phyloP scores from a whole-genome alignment of 208 protist species.

The Leishmania amazonensis region DNA sequence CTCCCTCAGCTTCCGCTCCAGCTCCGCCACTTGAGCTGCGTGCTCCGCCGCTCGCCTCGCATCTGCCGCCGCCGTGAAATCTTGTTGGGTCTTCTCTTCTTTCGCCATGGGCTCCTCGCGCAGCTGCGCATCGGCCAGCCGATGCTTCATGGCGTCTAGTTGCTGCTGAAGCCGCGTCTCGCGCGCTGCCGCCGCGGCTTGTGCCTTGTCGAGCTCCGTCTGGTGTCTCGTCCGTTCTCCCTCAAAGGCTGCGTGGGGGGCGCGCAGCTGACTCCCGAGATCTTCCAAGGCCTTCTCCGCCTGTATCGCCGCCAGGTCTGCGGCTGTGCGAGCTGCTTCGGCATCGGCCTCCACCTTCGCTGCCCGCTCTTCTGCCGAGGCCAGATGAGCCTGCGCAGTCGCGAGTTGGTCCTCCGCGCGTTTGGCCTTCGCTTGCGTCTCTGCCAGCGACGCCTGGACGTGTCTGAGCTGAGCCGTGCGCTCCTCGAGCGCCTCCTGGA shows the following conservation, averaged over 20 bases:
- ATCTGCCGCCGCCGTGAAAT: conserved; percentile 10
- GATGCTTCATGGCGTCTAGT: background rate
- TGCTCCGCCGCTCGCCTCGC: conserved; percentile 6
- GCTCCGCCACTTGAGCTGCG: conserved; percentile 2
- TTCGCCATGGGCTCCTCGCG: background rate
- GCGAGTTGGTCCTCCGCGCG: background rate
- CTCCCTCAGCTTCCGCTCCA: conserved; percentile 20
- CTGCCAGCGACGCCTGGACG: conserved; percentile 2
- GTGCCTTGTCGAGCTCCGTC: background rate
- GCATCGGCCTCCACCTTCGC: conserved; percentile 11
- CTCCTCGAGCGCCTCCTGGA: conserved; percentile 10
- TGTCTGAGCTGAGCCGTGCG: background rate
- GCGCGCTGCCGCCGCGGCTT: background rate
- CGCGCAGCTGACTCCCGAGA: conserved; percentile 9
- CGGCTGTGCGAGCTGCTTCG: background rate
- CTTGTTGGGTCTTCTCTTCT: background rate
- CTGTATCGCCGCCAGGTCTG: conserved; percentile 4
- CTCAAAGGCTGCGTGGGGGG: conserved; percentile 8
- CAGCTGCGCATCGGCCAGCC: conserved; percentile 6
- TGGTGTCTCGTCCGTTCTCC: background rate
- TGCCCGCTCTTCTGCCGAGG: background rate
- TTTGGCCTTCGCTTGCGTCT: background rate
- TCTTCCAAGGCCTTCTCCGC: conserved; percentile 13
- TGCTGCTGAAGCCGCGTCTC: background rate
- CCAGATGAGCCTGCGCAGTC: conserved; percentile 10